Evolutionary conservation across 1,284 basidiomycete genomes (phyloP).

Genomic region (Mycena sp.): DNA sequence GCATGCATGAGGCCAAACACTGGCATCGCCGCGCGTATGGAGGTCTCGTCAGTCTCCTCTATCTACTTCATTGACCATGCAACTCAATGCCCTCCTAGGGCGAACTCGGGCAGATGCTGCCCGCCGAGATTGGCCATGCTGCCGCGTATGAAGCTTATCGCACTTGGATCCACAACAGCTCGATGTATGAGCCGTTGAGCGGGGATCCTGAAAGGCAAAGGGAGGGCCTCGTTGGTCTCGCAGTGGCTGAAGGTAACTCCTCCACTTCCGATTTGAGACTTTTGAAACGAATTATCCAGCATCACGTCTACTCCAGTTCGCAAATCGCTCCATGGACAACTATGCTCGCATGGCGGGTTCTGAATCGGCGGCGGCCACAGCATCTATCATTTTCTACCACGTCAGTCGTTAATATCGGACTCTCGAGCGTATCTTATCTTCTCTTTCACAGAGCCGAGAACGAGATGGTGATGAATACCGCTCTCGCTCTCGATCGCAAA

Average conservation of each 20-base stretch:
- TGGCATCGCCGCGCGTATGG: slow-evolving; percentile 71
- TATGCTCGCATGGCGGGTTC: slow-evolving; percentile 56
- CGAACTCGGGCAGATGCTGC: slow-evolving; percentile 55
- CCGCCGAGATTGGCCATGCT: slow-evolving; percentile 68
- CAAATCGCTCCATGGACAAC: slow-evolving; percentile 51
- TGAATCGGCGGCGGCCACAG: slow-evolving; percentile 67
- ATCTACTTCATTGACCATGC: neutral
- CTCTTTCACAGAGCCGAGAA: slow-evolving; percentile 45
- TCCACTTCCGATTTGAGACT: slow-evolving; percentile 31
- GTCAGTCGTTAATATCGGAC: too few relatives aligned
- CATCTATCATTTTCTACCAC: slow-evolving; percentile 58
- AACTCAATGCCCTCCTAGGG: slow-evolving; percentile 43
- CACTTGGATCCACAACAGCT: slow-evolving; percentile 65
- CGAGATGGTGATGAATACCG: slow-evolving; percentile 41
- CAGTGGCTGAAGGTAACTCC: slow-evolving; percentile 63
- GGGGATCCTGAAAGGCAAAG: slow-evolving; percentile 63
- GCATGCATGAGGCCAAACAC: slow-evolving; percentile 60
- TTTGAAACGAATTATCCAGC: slow-evolving; percentile 35
- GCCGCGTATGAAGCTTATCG: slow-evolving; percentile 75
- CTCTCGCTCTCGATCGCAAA: slow-evolving; percentile 37
- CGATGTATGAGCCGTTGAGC: slow-evolving; percentile 61
- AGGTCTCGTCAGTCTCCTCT: slow-evolving; percentile 52
- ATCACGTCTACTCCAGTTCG: slow-evolving; percentile 56
- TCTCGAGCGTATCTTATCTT: too few relatives aligned
- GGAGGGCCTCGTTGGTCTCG: slow-evolving; percentile 68